A percentile compares a stretch with the other conserved stretches of the same genome.
Evolutionary conservation across 1,284 basidiomycete genomes (phyloP).

Genomic region (Rhizoctonia solani): DNA sequence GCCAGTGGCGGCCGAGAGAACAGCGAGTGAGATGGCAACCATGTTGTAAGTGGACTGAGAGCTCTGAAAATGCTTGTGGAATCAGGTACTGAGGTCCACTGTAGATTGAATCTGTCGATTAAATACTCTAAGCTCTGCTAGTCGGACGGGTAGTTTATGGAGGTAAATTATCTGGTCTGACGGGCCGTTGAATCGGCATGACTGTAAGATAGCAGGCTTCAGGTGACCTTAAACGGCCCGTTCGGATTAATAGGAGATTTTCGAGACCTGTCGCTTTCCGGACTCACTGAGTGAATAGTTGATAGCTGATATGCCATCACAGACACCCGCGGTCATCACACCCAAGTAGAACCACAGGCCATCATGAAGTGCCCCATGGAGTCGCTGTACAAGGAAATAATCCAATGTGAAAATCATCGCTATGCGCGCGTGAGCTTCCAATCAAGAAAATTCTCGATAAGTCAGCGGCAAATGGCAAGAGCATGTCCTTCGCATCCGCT

Average conservation of each 20-base stretch:
- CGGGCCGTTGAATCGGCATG: not conserved
- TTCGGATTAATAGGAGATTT: not conserved
- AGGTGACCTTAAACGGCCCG: not conserved
- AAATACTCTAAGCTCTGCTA: not conserved
- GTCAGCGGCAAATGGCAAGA: too few relatives aligned
- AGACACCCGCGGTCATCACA: not conserved
- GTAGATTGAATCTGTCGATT: constrained; percentile 3
- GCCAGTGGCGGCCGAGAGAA: constrained; percentile 3
- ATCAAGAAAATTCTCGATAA: too few relatives aligned
- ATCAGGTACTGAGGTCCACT: too few relatives aligned
- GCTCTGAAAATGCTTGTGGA: not conserved
- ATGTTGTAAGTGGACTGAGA: constrained; percentile 2
- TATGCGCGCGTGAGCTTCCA: too few relatives aligned
- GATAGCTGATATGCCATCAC: not conserved
- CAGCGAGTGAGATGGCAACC: constrained; percentile 16
- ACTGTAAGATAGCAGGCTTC: too few relatives aligned
- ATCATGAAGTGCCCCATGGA: too few relatives aligned
- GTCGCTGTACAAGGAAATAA: too few relatives aligned
- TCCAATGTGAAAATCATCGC: too few relatives aligned
- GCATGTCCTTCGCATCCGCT: too few relatives aligned
- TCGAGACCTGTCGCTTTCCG: not conserved
- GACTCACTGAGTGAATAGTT: not conserved
- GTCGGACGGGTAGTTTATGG: too few relatives aligned
- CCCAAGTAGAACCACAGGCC: too few relatives aligned
- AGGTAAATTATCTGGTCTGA: not conserved